Evolutionary conservation across 148 eudicot genomes (phyloP).

Genomic region (Spergularia bocconei): DNA sequence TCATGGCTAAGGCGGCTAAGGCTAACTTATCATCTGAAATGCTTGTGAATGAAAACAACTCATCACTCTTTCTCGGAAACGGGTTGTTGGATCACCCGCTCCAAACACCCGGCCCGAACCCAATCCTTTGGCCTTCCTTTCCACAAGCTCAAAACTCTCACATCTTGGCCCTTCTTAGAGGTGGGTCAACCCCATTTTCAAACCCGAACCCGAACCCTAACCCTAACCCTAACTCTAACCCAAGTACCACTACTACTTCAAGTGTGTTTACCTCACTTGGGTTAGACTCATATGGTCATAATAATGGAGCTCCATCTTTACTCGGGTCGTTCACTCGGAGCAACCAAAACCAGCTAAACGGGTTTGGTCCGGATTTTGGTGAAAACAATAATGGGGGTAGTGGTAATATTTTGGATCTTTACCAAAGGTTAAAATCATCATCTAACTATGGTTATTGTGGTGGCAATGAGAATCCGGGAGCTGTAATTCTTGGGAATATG

Average conservation of each 20-base stretch:
- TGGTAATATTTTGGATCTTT: constrained; percentile 32
- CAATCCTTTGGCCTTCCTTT: constrained; percentile 45
- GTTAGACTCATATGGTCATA: constrained; percentile 30
- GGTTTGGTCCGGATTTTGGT: constrained; percentile 35
- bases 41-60: constrained; percentile 24
- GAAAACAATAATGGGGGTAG: constrained; percentile 39
- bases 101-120: constrained; percentile 30
- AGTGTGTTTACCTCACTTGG: constrained; percentile 33
- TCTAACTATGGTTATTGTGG: constrained; percentile 23
- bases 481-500: constrained; percentile 32
- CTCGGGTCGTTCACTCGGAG: constrained; percentile 40
- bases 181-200: constrained; percentile 24
- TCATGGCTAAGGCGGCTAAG: constrained; percentile 29
- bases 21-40: constrained; percentile 27
- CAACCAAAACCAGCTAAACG: constrained; percentile 29
- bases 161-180: constrained; percentile 54
- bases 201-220: constrained; percentile 35
- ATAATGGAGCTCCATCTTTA: constrained; percentile 32
- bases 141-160: constrained; percentile 42
- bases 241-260: background rate
- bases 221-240: constrained; percentile 32
- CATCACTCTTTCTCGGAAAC: constrained; percentile 25
- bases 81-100: constrained; percentile 32
- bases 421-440: constrained; percentile 57
- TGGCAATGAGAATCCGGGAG: constrained; percentile 30